Evolutionary conservation across 2,329 filamentous ascomycete species (phyloP), one percentile per base, ranked within the genome.

Genomic region (Akanthomyces muscarius): DNA sequence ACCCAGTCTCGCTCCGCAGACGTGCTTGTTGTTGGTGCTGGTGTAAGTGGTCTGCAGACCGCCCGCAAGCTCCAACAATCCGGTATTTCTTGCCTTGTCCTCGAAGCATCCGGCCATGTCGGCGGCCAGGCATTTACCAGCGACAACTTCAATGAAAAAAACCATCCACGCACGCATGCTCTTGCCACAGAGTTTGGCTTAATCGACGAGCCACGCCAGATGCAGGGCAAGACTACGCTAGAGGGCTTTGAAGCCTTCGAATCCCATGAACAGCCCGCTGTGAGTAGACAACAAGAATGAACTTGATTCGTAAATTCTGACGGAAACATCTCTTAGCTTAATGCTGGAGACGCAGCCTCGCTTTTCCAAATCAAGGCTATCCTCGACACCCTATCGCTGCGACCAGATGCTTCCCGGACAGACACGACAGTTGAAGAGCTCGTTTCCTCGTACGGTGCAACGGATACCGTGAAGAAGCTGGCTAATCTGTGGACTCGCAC

Each of bases 21-120:
- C 50, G 69, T 71, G 36, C 65, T 71, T 28, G 64, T 71, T 48
- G 65, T 71, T 36, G 69, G 69, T 18, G 69, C 64, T 41, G 64
- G 68, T 42, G 65, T 69, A 48, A 67, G 68, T 52, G 70, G 70
- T 42, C 66, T 72, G 28, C 65, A 69, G 28, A 66, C 69, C 13
- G 68, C 70, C 13, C 55, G 61, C 59, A 60, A 66, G 8, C 57
- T 70, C 3, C 69, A 71, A 48, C 61, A 66, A 47, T 62, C 67
- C 28, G 70, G 70, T 2, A 21, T 67, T 13, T 67, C 66, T 14
- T 71, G 68, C 61, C 57, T 71, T 6, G 66, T 72, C 16, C 63
- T 72, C 28, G 67, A 69, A 47, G 38, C 38, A 10, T 41, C 61
- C n/a, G 50, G 44, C 10, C 13, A 21, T 18, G 33, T 63, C 38